Percentiles rank a stretch among this genome's conserved stretches.
Evolutionary conservation across 352 stramenopile species (phyloP).

Genomic region (Pythium phragmitis): DNA sequence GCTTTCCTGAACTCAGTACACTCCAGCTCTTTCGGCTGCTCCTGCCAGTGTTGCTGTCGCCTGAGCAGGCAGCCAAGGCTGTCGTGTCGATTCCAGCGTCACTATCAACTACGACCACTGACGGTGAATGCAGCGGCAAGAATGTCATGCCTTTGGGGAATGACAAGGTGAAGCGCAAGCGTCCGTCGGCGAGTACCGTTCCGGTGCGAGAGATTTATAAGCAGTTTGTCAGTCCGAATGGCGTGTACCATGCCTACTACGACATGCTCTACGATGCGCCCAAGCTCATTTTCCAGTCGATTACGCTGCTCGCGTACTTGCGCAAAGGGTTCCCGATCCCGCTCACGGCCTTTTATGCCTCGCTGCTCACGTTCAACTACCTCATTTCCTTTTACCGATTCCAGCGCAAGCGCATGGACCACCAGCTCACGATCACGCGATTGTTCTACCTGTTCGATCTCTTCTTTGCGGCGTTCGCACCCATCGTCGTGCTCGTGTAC

Average conservation of each 20-base stretch:
- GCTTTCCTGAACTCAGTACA: constrained; percentile 10
- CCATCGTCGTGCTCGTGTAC: constrained; percentile 42
- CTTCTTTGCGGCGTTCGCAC: constrained; percentile 55
- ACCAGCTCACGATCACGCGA: constrained; percentile 31
- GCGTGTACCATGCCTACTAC: constrained; percentile 22
- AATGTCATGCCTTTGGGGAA: background rate
- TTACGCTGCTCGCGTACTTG: constrained; percentile 38
- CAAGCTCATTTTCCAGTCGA: constrained; percentile 46
- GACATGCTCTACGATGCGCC: constrained; percentile 24
- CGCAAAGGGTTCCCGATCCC: constrained; percentile 41
- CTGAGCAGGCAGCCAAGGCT: background rate
- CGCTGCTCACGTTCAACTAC: constrained; percentile 41
- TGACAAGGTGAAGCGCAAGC: constrained; percentile 1
- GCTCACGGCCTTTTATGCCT: constrained; percentile 40
- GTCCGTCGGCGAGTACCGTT: background rate
- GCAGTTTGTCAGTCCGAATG: constrained; percentile 13
- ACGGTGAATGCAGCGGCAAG: background rate
- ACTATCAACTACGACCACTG: background rate
- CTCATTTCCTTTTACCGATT: constrained; percentile 53
- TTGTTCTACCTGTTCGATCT: constrained; percentile 53
- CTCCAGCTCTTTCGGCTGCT: constrained; percentile 7
- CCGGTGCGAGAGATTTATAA: constrained; percentile 8
- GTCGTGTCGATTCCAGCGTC: constrained; percentile 3
- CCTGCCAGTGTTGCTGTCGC: constrained; percentile 5
- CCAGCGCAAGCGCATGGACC: constrained; percentile 36